Conservation (phyloP, 225 moss, liverwort and hornwort genomes). For the Bryoerythrophyllum caledonicum region DNA sequence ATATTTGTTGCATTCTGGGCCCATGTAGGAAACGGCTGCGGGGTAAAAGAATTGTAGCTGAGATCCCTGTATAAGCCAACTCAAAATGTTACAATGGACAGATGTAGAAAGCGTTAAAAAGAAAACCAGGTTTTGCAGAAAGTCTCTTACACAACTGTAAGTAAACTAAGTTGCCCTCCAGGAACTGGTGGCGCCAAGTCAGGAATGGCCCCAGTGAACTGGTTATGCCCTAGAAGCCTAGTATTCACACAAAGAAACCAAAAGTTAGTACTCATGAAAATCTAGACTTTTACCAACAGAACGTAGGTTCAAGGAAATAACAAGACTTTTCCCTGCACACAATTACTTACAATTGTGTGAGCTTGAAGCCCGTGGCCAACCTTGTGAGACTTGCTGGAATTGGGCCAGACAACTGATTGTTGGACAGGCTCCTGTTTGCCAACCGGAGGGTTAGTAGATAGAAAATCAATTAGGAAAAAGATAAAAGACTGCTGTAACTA, state of each 20-base stretch:
- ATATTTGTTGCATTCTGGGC: neutral
- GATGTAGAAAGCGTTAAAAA: neutral
- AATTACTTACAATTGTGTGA: constrained; percentile 46
- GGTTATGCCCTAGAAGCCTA: constrained; percentile 41
- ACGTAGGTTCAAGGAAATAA: neutral
- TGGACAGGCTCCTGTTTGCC: constrained; percentile 36
- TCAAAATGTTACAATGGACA: neutral
- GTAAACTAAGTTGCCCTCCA: constrained; percentile 12
- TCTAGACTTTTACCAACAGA: neutral
- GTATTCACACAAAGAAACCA: neutral
- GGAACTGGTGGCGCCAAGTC: constrained; percentile 38
- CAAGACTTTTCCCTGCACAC: neutral
- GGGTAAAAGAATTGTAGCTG: constrained; percentile 48
- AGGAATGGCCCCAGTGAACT: constrained; percentile 34
- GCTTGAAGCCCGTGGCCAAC: neutral
- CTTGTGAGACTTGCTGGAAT: constrained; percentile 34
- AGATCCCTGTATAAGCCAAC: constrained; percentile 56
- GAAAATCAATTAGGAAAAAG: neutral
- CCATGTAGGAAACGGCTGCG: constrained; percentile 54
- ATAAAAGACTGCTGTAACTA: neutral
- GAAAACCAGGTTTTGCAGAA: neutral
- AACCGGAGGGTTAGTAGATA: constrained; percentile 1
- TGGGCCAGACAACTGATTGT: constrained; percentile 40
- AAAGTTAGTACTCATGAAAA: neutral
- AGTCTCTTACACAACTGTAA: constrained; percentile 50